Percentiles rank a stretch among this genome's conserved stretches.
Evolutionary conservation across 2,329 filamentous ascomycete species (phyloP).

Genomic region (Stemphylium vesicarium): DNA sequence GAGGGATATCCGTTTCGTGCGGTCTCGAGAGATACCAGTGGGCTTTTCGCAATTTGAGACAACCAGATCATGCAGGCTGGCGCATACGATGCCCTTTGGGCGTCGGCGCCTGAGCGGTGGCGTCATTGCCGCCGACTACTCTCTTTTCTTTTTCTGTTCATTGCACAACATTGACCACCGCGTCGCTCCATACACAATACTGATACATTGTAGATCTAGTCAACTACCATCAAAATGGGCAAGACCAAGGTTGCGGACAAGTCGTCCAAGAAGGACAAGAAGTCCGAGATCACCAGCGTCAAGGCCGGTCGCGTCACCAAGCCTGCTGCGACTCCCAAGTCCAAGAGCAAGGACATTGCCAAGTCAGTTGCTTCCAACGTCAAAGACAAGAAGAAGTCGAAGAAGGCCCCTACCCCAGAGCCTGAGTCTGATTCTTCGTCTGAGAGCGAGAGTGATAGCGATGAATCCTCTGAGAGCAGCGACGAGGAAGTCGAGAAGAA

Average conservation of each 20-base stretch:
- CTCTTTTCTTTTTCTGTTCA: conserved; percentile 28
- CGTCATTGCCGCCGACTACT: conserved; percentile 28
- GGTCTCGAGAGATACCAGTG: conserved; percentile 51
- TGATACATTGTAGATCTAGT: conserved; percentile 42
- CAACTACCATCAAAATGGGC: conserved; percentile 40
- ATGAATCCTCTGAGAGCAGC: conserved; percentile 40
- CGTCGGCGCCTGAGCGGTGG: conserved; percentile 33
- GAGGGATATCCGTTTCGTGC: conserved; percentile 49
- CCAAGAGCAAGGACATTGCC: conserved; percentile 70
- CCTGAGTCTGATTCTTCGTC: conserved; percentile 51
- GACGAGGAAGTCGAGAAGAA: conserved; percentile 47
- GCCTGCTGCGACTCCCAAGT: conserved; percentile 67
- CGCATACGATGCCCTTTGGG: conserved; percentile 27
- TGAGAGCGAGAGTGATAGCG: conserved; percentile 44
- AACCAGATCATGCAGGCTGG: conserved; percentile 45
- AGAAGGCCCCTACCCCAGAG: conserved; percentile 57
- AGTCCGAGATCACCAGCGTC: conserved; percentile 62
- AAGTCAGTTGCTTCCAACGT: conserved; percentile 56
- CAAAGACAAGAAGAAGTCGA: conserved; percentile 60
- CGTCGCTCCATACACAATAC: conserved; percentile 27
- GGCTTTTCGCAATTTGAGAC: conserved; percentile 53
- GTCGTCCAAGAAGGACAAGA: conserved; percentile 64
- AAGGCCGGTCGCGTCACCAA: conserved; percentile 74
- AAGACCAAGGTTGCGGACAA: conserved; percentile 46
- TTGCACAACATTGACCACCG: conserved; percentile 4